Evolutionary conservation across 2,329 filamentous ascomycete genomes (phyloP).

Genomic region (Pestalotiopsis fici): DNA sequence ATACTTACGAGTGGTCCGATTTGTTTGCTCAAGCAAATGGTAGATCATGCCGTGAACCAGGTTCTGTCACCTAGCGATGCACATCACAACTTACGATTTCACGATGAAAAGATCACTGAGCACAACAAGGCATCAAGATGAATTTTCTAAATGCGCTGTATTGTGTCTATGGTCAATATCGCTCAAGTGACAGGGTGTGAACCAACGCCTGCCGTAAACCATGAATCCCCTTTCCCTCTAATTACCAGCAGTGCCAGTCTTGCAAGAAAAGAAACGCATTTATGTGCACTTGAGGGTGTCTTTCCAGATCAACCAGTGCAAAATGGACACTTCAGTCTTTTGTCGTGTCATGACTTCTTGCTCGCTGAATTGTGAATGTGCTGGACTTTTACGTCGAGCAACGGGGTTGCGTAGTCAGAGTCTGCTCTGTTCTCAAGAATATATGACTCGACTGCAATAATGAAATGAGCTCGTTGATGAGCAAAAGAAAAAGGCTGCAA

Average conservation of each 20-base stretch:
- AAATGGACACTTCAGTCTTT: background rate
- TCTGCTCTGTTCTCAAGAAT: conserved; percentile 13
- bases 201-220: background rate
- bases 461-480: background rate
- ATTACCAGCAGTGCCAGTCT: background rate
- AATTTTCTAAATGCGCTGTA: background rate
- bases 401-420: background rate
- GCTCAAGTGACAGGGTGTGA: background rate
- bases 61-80: too few relatives aligned
- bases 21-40: too few relatives aligned
- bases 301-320: background rate
- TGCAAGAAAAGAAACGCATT: background rate
- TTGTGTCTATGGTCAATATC: background rate
- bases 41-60: too few relatives aligned
- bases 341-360: background rate
- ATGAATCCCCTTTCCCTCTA: background rate
- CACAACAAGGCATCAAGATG: background rate
- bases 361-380: background rate
- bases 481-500: background rate
- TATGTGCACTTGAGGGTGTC: background rate
- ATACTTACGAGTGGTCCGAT: too few relatives aligned
- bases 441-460: background rate
- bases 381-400: conserved; percentile 3
- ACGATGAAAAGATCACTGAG: background rate
- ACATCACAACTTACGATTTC: background rate